A percentile compares a stretch with the other conserved stretches of the same genome.
These are phyloP conservation scores for Cyberlindnera suaveolens DNA, from an alignment of 805 yeast genomes.

Conservation along the genomic window DNA sequence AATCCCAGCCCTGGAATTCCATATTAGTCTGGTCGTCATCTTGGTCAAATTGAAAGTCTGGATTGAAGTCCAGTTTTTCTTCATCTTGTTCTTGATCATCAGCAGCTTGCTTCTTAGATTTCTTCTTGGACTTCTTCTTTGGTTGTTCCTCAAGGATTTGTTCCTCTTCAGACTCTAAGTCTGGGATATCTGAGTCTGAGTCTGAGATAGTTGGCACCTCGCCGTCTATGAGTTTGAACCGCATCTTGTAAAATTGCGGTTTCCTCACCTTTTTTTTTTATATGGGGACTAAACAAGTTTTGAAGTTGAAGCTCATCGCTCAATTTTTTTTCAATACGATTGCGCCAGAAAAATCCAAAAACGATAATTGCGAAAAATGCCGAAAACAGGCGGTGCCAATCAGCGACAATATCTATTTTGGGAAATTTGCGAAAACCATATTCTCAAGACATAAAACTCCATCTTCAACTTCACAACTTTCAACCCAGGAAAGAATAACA, in stretches of 20 bases:
- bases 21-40: slow-evolving; percentile 48
- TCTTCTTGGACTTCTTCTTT: slow-evolving; percentile 19
- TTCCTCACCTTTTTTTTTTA: neutral
- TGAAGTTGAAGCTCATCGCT: slow-evolving; percentile 11
- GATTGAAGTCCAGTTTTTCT: slow-evolving; percentile 56
- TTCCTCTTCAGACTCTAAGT: slow-evolving; percentile 1
- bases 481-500: neutral
- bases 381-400: too few species aligned
- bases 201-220: slow-evolving; percentile 73
- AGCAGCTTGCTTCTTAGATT: slow-evolving; percentile 19
- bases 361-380: too few species aligned
- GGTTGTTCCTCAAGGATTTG: slow-evolving; percentile 22
- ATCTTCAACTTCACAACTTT: too few species aligned
- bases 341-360: neutral
- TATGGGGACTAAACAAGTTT: neutral
- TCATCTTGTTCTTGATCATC: slow-evolving; percentile 27
- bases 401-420: too few species aligned
- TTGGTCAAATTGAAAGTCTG: slow-evolving; percentile 63
- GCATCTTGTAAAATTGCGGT: slow-evolving; percentile 9
- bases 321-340: slow-evolving; percentile 6
- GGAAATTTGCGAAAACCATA: too few species aligned
- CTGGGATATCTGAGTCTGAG: slow-evolving; percentile 40
- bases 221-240: slow-evolving; percentile 34
- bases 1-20: slow-evolving; percentile 79
- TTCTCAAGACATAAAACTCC: too few species aligned